Evolutionary conservation across 106 monocot genomes (phyloP), one percentile per base, ranked within the genome.

Genomic region (Posidonia australis): DNA sequence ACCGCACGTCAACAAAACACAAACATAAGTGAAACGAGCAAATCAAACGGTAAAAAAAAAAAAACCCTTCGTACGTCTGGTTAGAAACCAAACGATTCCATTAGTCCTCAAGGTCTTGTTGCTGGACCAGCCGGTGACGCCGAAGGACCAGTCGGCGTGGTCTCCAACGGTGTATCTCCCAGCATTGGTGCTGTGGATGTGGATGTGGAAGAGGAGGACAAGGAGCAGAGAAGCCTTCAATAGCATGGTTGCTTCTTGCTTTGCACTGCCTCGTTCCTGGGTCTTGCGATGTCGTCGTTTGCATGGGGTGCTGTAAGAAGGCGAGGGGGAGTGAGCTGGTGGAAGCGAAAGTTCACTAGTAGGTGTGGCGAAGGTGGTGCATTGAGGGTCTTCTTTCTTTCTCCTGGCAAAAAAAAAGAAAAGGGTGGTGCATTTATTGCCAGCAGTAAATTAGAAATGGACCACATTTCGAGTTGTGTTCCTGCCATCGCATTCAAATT

Each of bases 141-240:
- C 36, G 26, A 65, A 65, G 14, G 64, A 32, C 64, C 64, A 65
- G 13, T 46, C 64, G 17, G 19, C 14, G 13, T 4, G 14, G 44
- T 49, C 64, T 62, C 61, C 61, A 13, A 62, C 61, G 19, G 61
- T 62, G 42, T 62, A 62, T 36, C 20, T 43, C 11, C 14, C 19
- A 10, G 61, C 61, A n/a, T 36, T 12, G 61, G 42, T 13, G 36
- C 5, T 16, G 61, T 17, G 11, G 44, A 21, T 10, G 11, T 42
- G 11, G 23, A 43, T 9, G 42, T 42, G 42, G 16, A 58, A 11
- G 26, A 58, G 58, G 28, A 58, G 12, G 58, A n/a, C 14, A 0
- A 26, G 16, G 3, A 5, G 5, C 16, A 58, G 25, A 26, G 26
- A 29, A 1, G 27, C 28, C 58, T 26, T 58, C 13, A 16, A 14